A percentile compares a stretch with the other conserved stretches of the same genome.
Evolutionary conservation across 2,329 filamentous ascomycete genomes (phyloP).

Genomic region (Purpureocillium lavendulum): DNA sequence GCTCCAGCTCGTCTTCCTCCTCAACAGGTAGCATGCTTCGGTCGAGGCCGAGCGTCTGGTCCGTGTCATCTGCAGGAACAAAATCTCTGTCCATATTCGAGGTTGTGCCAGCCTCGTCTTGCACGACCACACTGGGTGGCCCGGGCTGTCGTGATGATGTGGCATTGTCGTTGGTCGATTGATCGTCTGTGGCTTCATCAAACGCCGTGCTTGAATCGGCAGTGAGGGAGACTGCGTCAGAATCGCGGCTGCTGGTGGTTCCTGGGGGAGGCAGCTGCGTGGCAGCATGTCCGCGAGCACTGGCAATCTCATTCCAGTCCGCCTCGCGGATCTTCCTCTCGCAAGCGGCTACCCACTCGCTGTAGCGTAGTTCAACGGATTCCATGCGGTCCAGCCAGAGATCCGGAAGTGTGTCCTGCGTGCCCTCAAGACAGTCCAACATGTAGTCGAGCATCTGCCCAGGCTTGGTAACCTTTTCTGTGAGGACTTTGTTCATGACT

Average conservation of each 20-base stretch:
- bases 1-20: slow-evolving; percentile 22
- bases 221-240: not conserved
- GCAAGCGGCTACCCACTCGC: slow-evolving; percentile 71
- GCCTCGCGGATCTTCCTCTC: slow-evolving; percentile 65
- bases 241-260: not conserved
- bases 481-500: slow-evolving; percentile 55
- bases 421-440: slow-evolving; percentile 78
- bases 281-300: not conserved
- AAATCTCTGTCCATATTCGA: no score
- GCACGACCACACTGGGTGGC: not conserved
- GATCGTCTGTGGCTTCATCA: not conserved
- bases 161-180: not conserved
- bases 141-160: not conserved
- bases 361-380: slow-evolving; percentile 65
- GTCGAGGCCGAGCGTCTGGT: slow-evolving; percentile 8
- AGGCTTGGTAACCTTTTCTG: slow-evolving; percentile 59
- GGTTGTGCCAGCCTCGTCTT: not conserved
- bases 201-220: not conserved
- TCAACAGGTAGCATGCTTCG: slow-evolving; percentile 10
- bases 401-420: slow-evolving; percentile 76
- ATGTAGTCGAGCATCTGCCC: slow-evolving; percentile 74
- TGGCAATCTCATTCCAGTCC: slow-evolving; percentile 32
- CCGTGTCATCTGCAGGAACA: not conserved
- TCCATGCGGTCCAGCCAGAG: slow-evolving; percentile 85
- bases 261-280: not conserved